A percentile compares a stretch with the other conserved stretches of the same genome.
phyloP scores from a whole-genome alignment of 805 yeast species.

The Kodamaea nitidulidarum region DNA sequence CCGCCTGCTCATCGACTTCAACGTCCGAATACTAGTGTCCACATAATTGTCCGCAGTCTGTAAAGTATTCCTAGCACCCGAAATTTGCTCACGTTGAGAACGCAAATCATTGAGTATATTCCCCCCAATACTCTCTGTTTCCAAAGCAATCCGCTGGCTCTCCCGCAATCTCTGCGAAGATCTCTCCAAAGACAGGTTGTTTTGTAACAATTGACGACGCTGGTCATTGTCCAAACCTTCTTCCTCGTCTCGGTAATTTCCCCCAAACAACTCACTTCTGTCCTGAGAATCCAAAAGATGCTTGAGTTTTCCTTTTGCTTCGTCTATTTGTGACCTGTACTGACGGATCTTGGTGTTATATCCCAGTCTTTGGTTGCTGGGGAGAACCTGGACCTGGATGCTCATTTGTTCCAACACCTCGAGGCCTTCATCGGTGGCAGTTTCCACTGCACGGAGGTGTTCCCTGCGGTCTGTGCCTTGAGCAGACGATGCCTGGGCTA shows the following conservation, averaged over 20 bases:
- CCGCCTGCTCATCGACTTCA: slow-evolving; percentile 88
- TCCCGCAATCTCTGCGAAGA: slow-evolving; percentile 81
- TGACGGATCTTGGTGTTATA: slow-evolving; percentile 75
- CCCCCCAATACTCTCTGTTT: slow-evolving; percentile 89
- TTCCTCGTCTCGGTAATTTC: slow-evolving; percentile 33
- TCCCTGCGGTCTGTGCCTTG: slow-evolving; percentile 49
- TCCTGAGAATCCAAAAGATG: slow-evolving; percentile 65
- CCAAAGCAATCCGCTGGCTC: slow-evolving; percentile 84
- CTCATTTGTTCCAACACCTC: slow-evolving; percentile 84
- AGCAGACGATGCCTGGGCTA: slow-evolving; percentile 49
- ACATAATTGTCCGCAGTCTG: slow-evolving; percentile 90
- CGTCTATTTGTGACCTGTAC: slow-evolving; percentile 56
- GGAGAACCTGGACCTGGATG: slow-evolving; percentile 77
- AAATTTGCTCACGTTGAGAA: slow-evolving; percentile 89
- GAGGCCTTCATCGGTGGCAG: slow-evolving; percentile 71
- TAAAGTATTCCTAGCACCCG: slow-evolving; percentile 79
- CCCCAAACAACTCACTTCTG: slow-evolving; percentile 69
- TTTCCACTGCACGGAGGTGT: slow-evolving; percentile 57
- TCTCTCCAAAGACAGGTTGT: slow-evolving; percentile 76
- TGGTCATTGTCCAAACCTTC: slow-evolving; percentile 54
- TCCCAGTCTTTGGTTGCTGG: slow-evolving; percentile 67
- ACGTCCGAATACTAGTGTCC: slow-evolving; percentile 80
- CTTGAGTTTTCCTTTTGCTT: slow-evolving; percentile 52
- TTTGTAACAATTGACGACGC: slow-evolving; percentile 73
- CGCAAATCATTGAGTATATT: slow-evolving; percentile 83